Evolutionary conservation across 306 rosid genomes (phyloP).

Genomic region (Prosopis cineraria): DNA sequence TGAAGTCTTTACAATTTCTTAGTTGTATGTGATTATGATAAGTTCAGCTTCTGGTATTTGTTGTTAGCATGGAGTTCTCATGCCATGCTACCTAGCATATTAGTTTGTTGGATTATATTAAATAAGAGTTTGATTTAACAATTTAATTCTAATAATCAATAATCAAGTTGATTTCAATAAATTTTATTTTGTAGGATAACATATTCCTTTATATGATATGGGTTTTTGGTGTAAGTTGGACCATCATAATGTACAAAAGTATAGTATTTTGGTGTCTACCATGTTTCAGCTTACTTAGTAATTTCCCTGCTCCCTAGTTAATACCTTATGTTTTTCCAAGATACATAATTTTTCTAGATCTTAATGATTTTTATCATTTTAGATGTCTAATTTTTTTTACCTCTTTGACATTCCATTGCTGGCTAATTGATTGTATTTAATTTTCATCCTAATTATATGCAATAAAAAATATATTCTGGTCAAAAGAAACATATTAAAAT

Average conservation of each 20-base stretch:
- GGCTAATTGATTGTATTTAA: too few relatives aligned
- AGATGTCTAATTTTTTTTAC: too few relatives aligned
- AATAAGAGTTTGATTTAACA: background rate
- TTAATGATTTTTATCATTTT: slow-evolving; percentile 21
- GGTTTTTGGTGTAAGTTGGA: background rate
- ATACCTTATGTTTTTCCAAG: background rate
- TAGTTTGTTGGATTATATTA: background rate
- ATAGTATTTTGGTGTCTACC: background rate
- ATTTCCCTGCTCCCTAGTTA: background rate
- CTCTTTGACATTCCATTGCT: too few relatives aligned
- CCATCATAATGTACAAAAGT: slow-evolving; percentile 15
- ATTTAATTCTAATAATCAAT: background rate
- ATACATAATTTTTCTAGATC: slow-evolving; percentile 4
- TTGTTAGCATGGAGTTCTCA: background rate
- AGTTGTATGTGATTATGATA: background rate
- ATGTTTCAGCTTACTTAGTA: background rate
- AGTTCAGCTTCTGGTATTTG: background rate
- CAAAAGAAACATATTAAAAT: too few relatives aligned
- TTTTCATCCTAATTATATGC: too few relatives aligned
- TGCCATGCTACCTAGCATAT: slow-evolving; percentile 3
- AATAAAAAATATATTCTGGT: too few relatives aligned
- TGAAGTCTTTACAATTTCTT: background rate
- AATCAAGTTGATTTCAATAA: background rate
- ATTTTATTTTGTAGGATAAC: background rate
- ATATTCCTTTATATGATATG: background rate